Percentiles rank a stretch among this genome's conserved stretches.
Evolutionary conservation across 805 yeast genomes (phyloP).

Genomic region (Myxozyma sirexii): DNA sequence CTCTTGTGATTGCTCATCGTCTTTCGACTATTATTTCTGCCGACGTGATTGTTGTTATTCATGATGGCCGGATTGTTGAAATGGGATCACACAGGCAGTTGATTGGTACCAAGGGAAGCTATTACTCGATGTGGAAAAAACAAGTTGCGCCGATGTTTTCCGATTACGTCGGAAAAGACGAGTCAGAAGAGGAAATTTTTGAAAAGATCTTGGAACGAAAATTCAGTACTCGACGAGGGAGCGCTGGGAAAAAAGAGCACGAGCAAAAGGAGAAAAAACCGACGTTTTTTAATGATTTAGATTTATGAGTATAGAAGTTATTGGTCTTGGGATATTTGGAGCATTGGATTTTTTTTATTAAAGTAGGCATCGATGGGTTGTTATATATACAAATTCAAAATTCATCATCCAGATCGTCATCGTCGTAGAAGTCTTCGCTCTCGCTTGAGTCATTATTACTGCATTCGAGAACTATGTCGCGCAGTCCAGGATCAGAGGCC

Average conservation of each 20-base stretch:
- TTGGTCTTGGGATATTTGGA: neutral
- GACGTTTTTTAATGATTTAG: constrained; percentile 10
- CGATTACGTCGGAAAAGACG: neutral
- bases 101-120: constrained; percentile 25
- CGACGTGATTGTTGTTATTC: constrained; percentile 52
- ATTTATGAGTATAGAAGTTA: neutral
- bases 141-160: constrained; percentile 14
- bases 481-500: constrained; percentile 13
- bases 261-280: neutral
- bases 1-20: constrained; percentile 55
- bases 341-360: neutral
- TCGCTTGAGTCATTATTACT: constrained; percentile 15
- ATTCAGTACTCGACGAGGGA: neutral
- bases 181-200: neutral
- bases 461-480: constrained; percentile 24
- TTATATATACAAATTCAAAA: neutral
- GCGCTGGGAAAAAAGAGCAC: neutral
- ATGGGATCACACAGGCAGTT: constrained; percentile 41
- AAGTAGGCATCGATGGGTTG: neutral
- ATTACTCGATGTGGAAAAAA: constrained; percentile 26
- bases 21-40: constrained; percentile 54
- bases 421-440: neutral
- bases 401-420: constrained; percentile 4
- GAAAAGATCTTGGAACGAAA: neutral
- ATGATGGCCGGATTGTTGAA: constrained; percentile 52